Conservation (phyloP, 768 basidiomycete genomes). For the Piloderma croceum region DNA sequence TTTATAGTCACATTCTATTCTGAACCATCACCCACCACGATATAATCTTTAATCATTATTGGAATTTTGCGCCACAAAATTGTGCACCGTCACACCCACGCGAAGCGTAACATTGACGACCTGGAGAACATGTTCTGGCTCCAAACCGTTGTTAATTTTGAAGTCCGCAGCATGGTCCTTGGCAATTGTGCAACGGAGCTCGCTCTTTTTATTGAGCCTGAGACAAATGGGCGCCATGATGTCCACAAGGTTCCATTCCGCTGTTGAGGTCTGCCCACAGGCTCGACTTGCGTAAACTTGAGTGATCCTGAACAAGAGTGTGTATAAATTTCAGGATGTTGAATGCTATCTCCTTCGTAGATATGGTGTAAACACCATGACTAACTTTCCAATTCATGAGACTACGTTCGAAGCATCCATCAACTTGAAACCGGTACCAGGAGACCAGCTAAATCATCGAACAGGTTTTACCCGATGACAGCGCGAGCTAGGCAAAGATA, state of each 20-base stretch:
- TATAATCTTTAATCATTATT: too few species aligned
- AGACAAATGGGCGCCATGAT: constrained; percentile 82
- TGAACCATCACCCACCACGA: too few species aligned
- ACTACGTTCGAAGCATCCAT: constrained; percentile 95
- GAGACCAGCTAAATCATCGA: constrained; percentile 70
- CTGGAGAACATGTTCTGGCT: constrained; percentile 89
- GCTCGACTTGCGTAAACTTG: constrained; percentile 98
- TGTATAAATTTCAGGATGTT: constrained; percentile 99
- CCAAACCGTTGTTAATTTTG: constrained; percentile 82
- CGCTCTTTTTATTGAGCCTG: constrained; percentile 78
- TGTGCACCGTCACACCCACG: too few species aligned
- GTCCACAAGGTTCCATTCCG: constrained; percentile 97
- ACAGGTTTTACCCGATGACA: constrained; percentile 74
- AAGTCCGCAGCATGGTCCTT: constrained; percentile 95
- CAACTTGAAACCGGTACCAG: constrained; percentile 93
- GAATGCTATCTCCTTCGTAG: constrained; percentile 99
- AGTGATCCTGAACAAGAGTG: constrained; percentile 94
- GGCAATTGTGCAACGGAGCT: constrained; percentile 88
- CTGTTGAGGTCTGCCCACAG: constrained; percentile 99
- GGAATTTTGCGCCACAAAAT: too few species aligned
- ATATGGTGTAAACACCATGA: constrained; percentile 97
- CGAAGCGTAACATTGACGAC: constrained; percentile 91
- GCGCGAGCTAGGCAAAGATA: constrained; percentile 97
- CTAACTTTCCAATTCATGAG: constrained; percentile 87
- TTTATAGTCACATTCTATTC: too few species aligned